Evolutionary conservation across 768 basidiomycete genomes (phyloP), one percentile per base, ranked within the genome.

Genomic region (Coprinopsis marcescibilis): DNA sequence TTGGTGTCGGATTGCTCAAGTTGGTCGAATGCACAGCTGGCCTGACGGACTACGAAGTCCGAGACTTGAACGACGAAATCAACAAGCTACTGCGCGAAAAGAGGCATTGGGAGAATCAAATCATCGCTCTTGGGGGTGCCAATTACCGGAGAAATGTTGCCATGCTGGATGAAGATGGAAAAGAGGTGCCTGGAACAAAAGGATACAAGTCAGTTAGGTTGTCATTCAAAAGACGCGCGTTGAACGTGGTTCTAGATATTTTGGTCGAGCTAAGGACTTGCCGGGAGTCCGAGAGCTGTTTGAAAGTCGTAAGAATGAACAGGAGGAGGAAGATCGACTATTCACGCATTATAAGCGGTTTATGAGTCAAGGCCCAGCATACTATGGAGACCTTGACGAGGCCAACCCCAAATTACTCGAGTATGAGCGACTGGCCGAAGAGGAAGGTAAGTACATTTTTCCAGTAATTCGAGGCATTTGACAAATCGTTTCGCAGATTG

Each of bases 251-350:
- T 44, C 2, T 50, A 95, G 93, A 61, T 98, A 97, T 65, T 98
- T 99, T 62, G 95, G 94, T 47, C 85, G 94, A 23, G 92, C 95
- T 3, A 95, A 91, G 62, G 95, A 98, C 46, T 71, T 99, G 1
- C 95, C 95, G 0, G 94, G 95, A 30, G 91, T 97, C 10, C 83
- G 85, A 48, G 95, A 98, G 64, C 77, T 99, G n/a, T 98, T 97
- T 60, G 73, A 85, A 60, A 82, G 83, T 62, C 78, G 83, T 36
- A 87, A 91, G 65, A 78, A 81, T 56, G 89, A 93, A 42, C 89
- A 89, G 37, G 86, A 89, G 26, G 94, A 96, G 61, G 92, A 96
- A 64, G 89, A 82, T 52, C 79, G 80, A 51, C 77, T 81, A 0
- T 65, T 83, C 15, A 73, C 76, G 0, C 86, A 76, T 59, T 93